These are phyloP conservation scores for Elsinoe batatas DNA, from an alignment of 2,329 filamentous ascomycete genomes.

Conservation along the genomic window DNA sequence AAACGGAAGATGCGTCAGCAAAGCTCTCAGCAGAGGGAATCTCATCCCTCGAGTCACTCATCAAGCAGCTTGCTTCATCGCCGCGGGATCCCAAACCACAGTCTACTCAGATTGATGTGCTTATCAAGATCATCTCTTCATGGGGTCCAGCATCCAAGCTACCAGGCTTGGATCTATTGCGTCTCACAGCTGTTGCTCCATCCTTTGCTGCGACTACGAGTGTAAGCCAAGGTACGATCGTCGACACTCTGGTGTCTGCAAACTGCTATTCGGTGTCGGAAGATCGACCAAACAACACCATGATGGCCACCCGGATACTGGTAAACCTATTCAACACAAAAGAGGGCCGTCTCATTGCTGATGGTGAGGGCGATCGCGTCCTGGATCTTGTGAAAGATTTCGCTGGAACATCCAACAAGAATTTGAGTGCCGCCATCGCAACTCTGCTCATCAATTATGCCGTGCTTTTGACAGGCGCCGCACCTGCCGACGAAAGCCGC, in stretches of 20 bases:
- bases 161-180: constrained; percentile 75
- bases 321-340: constrained; percentile 74
- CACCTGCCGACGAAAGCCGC: constrained; percentile 21
- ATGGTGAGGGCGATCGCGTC: constrained; percentile 49
- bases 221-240: constrained; percentile 46
- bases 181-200: constrained; percentile 64
- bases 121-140: constrained; percentile 57
- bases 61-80: constrained; percentile 51
- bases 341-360: constrained; percentile 53
- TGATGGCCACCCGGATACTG: constrained; percentile 75
- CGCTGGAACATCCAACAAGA: constrained; percentile 41
- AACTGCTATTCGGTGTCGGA: constrained; percentile 49
- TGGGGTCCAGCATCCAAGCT: constrained; percentile 79
- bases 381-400: constrained; percentile 55
- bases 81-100: constrained; percentile 32
- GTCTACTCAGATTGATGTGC: constrained; percentile 41
- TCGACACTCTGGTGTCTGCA: constrained; percentile 49
- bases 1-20: constrained; percentile 10
- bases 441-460: constrained; percentile 80
- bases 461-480: constrained; percentile 51
- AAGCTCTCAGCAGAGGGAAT: constrained; percentile 44
- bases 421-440: constrained; percentile 70
- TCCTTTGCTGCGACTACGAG: constrained; percentile 53
- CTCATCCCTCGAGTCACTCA: constrained; percentile 50
- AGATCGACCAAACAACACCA: constrained; percentile 63